Conservation (phyloP, 2,329 filamentous ascomycete genomes). For the Botrytis elliptica region DNA sequence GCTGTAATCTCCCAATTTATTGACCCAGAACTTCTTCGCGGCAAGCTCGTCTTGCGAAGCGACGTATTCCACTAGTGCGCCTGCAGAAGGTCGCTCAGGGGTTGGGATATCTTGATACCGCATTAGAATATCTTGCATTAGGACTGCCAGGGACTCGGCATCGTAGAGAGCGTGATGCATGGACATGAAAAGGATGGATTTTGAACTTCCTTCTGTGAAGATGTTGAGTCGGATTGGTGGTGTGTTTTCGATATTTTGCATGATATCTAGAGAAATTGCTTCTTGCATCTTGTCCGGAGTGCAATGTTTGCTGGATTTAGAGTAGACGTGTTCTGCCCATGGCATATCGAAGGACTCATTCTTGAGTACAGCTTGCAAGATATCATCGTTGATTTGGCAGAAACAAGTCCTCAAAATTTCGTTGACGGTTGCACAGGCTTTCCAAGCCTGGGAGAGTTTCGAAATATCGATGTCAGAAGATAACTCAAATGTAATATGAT, state of each 20-base stretch:
- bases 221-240: conserved; percentile 4
- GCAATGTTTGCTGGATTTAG: neutral
- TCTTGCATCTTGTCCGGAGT: neutral
- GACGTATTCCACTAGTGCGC: neutral
- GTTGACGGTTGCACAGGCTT: neutral
- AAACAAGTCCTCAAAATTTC: conserved; percentile 23
- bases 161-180: conserved; percentile 52
- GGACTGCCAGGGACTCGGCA: neutral
- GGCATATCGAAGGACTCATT: neutral
- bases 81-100: neutral
- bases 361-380: conserved; percentile 6
- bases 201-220: neutral
- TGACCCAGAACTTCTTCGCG: conserved; percentile 3
- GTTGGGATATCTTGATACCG: neutral
- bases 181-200: neutral
- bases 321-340: neutral
- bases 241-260: neutral
- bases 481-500: conserved; percentile 30
- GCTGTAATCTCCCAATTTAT: conserved; percentile 10
- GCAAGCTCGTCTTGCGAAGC: neutral
- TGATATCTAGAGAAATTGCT: neutral
- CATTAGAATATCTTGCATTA: conserved; percentile 5
- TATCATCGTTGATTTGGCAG: conserved; percentile 11
- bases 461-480: conserved; percentile 26
- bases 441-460: conserved; percentile 26